Evolutionary conservation across 257 asterid species (phyloP), one percentile per base, ranked within the genome.

Genomic region (Fraxinus pennsylvanica): DNA sequence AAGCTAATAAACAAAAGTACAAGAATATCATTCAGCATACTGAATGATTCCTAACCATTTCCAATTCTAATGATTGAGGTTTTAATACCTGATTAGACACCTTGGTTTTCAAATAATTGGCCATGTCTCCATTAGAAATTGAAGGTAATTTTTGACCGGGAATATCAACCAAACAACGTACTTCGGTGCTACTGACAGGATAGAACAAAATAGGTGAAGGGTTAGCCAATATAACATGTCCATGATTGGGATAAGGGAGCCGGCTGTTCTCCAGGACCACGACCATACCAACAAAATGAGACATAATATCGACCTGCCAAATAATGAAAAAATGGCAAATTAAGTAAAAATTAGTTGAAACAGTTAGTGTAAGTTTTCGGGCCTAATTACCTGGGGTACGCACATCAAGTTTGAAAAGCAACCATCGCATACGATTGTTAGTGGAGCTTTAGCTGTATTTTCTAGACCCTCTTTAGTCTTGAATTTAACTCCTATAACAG

Each of bases 251-350:
- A 36, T 79, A 82, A 14, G 92, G 89, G 21, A 88, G 92, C 59
- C 81, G 85, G 36, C 84, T 81, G 22, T 88, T 88, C 69, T 88
- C 88, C 12, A 88, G 76, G 72, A 79, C 84, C 33, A 88, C 43
- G n/a, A 86, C 83, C 89, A 88, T 84, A 0, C 90, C 92, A 13
- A 86, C 92, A 57, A 88, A 88, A 80, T 85, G 88, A 1, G 92
- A 88, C 25, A 85, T 47, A 43, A 84, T 72, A 57, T 88, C 84
- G 22, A 88, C 85, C 87, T 87, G 78, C 54, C 73, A 72, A 52
- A 41, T 30, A 63, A 25, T 9, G 10, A 41, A 50, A 29, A 74
- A 52, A 22, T 30, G 33, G 15, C 12, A 73, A 47, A 4, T 47
- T 47, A 14, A 47, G 57, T 71, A 35, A 39, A 70, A 14, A 15